These are phyloP conservation scores for Viridothelium virens DNA, from an alignment of 495 filamentous ascomycete species.

Conservation along the genomic window DNA sequence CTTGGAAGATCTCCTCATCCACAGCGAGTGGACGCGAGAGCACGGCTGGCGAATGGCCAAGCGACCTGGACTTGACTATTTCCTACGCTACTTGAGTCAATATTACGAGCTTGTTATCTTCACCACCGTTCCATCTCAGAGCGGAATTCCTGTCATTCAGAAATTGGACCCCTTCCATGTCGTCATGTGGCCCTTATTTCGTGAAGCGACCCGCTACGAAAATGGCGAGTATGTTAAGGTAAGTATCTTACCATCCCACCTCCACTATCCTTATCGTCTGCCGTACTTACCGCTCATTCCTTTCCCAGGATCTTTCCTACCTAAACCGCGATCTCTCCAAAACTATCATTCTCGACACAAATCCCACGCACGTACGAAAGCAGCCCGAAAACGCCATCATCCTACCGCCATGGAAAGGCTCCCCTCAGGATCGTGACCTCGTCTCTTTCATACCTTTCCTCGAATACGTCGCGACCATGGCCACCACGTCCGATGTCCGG, in stretches of 20 bases:
- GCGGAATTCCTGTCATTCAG: constrained; percentile 76
- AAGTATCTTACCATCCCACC: constrained; percentile 25
- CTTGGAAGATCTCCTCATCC: constrained; percentile 87
- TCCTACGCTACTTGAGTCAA: constrained; percentile 87
- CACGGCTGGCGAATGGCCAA: constrained; percentile 96
- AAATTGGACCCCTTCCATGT: constrained; percentile 96
- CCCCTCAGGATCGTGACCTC: constrained; percentile 71
- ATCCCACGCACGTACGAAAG: constrained; percentile 64
- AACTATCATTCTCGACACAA: constrained; percentile 85
- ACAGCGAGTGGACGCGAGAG: constrained; percentile 86
- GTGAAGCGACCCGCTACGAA: constrained; percentile 91
- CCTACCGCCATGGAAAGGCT: constrained; percentile 80
- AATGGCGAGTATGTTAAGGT: constrained; percentile 96
- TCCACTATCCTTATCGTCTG: not conserved
- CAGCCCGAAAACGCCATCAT: constrained; percentile 95
- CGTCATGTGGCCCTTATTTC: constrained; percentile 92
- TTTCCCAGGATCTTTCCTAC: constrained; percentile 75
- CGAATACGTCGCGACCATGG: constrained; percentile 93
- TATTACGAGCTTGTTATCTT: constrained; percentile 98
- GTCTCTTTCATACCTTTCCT: constrained; percentile 89
- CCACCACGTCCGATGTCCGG: constrained; percentile 72
- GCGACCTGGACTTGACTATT: constrained; percentile 92
- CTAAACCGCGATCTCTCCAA: constrained; percentile 92
- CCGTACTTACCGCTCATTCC: not conserved
- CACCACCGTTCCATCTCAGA: constrained; percentile 72